Base-by-base conservation (phyloP, 139 green algal genomes). In the Closterium sp. region DNA sequence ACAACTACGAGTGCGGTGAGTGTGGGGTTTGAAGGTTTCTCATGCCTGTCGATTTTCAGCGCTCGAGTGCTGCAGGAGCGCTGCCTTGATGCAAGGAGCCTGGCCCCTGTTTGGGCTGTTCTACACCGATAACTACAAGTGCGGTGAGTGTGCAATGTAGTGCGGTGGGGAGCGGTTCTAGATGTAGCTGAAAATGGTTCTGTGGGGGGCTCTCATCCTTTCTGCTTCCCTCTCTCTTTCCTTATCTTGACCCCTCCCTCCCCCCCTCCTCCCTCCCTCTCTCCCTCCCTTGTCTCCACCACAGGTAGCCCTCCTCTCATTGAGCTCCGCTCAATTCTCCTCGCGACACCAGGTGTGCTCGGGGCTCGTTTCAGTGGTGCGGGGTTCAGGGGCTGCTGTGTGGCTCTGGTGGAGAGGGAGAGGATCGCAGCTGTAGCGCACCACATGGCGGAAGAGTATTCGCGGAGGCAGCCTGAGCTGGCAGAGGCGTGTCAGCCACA, bases 61-160 rank as follows among this genome's bases (percentile, higher is more conserved):
- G n/a, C n/a, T n/a, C n/a, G n/a, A n/a, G n/a, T n/a, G n/a, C n/a
- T n/a, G n/a, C n/a, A n/a, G n/a, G n/a, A n/a, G n/a, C n/a, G n/a
- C n/a, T n/a, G 84, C 87, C 7, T 95, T 92, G 93, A 31, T 43
- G 28, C 36, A 36, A 30, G 93, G 93, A 30, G 35, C 94, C 34
- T 33, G 92, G 35, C 21, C 0, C 3, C 32, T 66, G 32, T 94
- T 95, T 89, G 93, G 93, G 28, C 12, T 10, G 33, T 87, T 95
- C 33, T 95, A 87, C 31, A 95, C 94, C 30, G 31, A 84, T 5
- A 95, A 95, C 84, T 95, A 95, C 55, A 66, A 95, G 23, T 93
- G 91, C 33, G 91, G 91, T 93, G 16, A 69, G 43, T 69, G 43
- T 55, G 6, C 23, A 16, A 16, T 6, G 9, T 0, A 9, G 10